These are phyloP conservation scores for Monosporascus cannonballus DNA, from an alignment of 2,329 filamentous ascomycete genomes.

Conservation along the genomic window DNA sequence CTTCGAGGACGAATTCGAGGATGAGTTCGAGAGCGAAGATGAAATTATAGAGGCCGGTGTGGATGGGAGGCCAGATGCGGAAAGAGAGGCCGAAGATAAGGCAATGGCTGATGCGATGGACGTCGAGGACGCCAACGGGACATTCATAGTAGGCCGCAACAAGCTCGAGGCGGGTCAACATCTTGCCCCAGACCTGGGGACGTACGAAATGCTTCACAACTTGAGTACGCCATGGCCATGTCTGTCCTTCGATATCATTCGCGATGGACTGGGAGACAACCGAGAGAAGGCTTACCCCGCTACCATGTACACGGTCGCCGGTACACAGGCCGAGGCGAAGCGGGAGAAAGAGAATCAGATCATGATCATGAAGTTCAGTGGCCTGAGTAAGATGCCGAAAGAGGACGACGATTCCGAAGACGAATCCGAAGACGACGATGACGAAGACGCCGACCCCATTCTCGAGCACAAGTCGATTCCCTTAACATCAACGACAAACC, in stretches of 20 bases:
- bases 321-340: slow-evolving; percentile 79
- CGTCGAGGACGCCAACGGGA: slow-evolving; percentile 66
- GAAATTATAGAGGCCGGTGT: slow-evolving; percentile 93
- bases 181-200: slow-evolving; percentile 83
- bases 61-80: slow-evolving; percentile 84
- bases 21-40: slow-evolving; percentile 82
- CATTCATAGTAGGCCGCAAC: slow-evolving; percentile 91
- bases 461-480: slow-evolving; percentile 89
- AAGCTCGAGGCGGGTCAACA: slow-evolving; percentile 89
- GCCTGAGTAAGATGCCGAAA: slow-evolving; percentile 79
- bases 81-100: slow-evolving; percentile 84
- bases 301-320: slow-evolving; percentile 89
- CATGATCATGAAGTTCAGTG: slow-evolving; percentile 94
- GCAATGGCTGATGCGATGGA: slow-evolving; percentile 74
- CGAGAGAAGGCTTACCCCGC: slow-evolving; percentile 83
- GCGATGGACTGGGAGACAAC: slow-evolving; percentile 78
- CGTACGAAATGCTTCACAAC: slow-evolving; percentile 96
- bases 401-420: slow-evolving; percentile 61
- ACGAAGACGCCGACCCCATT: slow-evolving; percentile 78
- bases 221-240: slow-evolving; percentile 95
- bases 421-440: slow-evolving; percentile 66
- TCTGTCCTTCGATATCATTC: slow-evolving; percentile 88
- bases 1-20: slow-evolving; percentile 93
- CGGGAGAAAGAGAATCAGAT: slow-evolving; percentile 83
- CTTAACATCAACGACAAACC: slow-evolving; percentile 82